These are phyloP conservation scores for Phanerodontia chrysosporium DNA, from an alignment of 768 basidiomycete genomes.

Conservation along the genomic window DNA sequence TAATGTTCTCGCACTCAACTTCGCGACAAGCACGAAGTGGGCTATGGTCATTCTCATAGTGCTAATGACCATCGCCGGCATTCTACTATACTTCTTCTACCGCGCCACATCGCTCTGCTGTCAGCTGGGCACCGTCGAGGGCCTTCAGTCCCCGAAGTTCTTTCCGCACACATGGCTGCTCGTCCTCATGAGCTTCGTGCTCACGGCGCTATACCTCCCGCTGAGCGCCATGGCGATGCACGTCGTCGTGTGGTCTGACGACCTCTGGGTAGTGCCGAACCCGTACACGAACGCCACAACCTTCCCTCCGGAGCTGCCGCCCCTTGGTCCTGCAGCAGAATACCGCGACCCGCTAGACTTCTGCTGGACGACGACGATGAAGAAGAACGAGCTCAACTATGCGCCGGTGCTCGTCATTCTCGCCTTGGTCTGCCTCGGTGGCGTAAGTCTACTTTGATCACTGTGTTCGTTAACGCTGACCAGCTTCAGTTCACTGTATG, in stretches of 20 bases:
- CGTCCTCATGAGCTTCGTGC: slow-evolving; percentile 57
- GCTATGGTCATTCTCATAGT: slow-evolving; percentile 58
- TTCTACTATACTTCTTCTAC: slow-evolving; percentile 57
- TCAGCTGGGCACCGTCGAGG: slow-evolving; percentile 48
- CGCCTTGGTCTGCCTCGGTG: slow-evolving; percentile 44
- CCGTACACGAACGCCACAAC: slow-evolving; percentile 59
- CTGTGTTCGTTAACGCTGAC: not conserved
- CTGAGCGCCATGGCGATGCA: slow-evolving; percentile 75
- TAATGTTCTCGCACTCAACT: slow-evolving; percentile 70
- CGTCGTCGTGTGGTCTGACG: slow-evolving; percentile 72
- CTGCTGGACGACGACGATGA: slow-evolving; percentile 79
- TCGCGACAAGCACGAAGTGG: slow-evolving; percentile 54
- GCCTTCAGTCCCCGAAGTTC: slow-evolving; percentile 43
- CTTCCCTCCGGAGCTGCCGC: slow-evolving; percentile 42
- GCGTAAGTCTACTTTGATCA: slow-evolving; percentile 37
- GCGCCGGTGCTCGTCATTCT: slow-evolving; percentile 61
- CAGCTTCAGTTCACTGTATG: slow-evolving; percentile 53
- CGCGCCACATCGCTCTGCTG: slow-evolving; percentile 44
- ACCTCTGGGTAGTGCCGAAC: slow-evolving; percentile 70
- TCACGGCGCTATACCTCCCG: slow-evolving; percentile 70
- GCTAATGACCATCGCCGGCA: slow-evolving; percentile 50
- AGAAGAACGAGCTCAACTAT: slow-evolving; percentile 61
- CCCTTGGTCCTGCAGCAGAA: slow-evolving; percentile 52
- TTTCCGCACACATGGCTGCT: slow-evolving; percentile 47
- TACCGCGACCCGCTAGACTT: slow-evolving; percentile 65